Conservation (phyloP, 164 flowering plant genomes). For the Liquidambar formosana region DNA sequence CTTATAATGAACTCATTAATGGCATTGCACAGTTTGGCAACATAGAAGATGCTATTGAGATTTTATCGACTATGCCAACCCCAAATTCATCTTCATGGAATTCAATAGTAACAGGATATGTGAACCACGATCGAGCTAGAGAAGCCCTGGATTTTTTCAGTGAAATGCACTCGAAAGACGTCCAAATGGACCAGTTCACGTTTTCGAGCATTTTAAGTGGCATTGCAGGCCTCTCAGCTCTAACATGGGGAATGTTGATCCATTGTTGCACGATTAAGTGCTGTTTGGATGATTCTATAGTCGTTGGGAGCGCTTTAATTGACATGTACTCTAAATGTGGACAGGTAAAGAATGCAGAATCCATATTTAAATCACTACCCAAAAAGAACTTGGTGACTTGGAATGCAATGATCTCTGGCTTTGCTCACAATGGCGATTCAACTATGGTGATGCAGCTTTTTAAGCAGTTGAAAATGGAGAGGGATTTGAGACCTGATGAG, state of each 20-base stretch:
- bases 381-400: conserved; percentile 58
- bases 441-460: conserved; percentile 41
- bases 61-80: conserved; percentile 41
- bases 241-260: conserved; percentile 49
- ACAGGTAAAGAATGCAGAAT: conserved; percentile 41
- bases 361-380: conserved; percentile 39
- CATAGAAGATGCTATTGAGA: conserved; percentile 47
- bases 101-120: conserved; percentile 60
- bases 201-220: conserved; percentile 61
- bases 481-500: conserved; percentile 44
- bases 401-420: conserved; percentile 65
- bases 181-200: conserved; percentile 61
- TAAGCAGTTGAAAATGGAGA: conserved; percentile 35
- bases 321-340: conserved; percentile 85
- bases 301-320: conserved; percentile 62
- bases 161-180: conserved; percentile 45
- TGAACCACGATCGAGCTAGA: conserved; percentile 34
- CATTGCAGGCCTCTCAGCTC: conserved; percentile 42
- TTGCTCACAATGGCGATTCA: conserved; percentile 57
- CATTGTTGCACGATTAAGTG: conserved; percentile 50
- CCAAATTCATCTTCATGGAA: conserved; percentile 81
- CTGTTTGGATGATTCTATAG: conserved; percentile 40
- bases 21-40: conserved; percentile 57
- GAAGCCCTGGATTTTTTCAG: conserved; percentile 52
- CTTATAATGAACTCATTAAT: conserved; percentile 60